Evolutionary conservation across 306 rosid genomes (phyloP), one percentile per base, ranked within the genome.

Genomic region (Acacia crassicarpa): DNA sequence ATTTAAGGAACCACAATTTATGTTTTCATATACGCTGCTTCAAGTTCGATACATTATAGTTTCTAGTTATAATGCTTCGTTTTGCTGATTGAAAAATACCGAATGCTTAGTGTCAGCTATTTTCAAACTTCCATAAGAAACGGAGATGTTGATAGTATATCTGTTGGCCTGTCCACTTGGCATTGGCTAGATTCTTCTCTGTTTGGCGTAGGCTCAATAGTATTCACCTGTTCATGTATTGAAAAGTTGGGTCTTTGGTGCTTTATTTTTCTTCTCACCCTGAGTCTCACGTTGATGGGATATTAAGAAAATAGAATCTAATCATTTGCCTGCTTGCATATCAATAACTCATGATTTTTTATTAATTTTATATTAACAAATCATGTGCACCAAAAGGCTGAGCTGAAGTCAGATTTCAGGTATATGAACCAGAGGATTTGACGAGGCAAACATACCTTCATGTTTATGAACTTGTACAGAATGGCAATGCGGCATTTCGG

Each of bases 401-500:
- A 74, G 40, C 74, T 75, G 84, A 44, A 80, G 80, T 84, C 82
- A 33, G 59, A 72, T 80, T 86, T 87, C 96, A 95, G 99, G 94
- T 73, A 44, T 86, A 85, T 81, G 86, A 76, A 77, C 85, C 85
- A 45, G 92, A 78, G 67, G 86, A 83, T 23, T 83, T 91, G 88
- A 82, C 92, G 22, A 48, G 82, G 89, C 96, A 90, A 78, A 82
- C 89, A 69, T 80, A 89, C 78, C 85, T 46, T 25, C 89, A 90
- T 83, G 84, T 95, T 38, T 80, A 88, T 38, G 85, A 91, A 54
- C 91, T 89, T 25, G 94, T 95, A 81, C 91, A 87, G 84, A 86
- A 81, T 54, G 99, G 99, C 51, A 95, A 95, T 85, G 82, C 6
- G 9, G 91, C 94, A 27, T 93, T 92, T 83, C 87, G 91, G 74